phyloP scores from a whole-genome alignment of 345 rosid species.

The Gossypium longicalyx region DNA sequence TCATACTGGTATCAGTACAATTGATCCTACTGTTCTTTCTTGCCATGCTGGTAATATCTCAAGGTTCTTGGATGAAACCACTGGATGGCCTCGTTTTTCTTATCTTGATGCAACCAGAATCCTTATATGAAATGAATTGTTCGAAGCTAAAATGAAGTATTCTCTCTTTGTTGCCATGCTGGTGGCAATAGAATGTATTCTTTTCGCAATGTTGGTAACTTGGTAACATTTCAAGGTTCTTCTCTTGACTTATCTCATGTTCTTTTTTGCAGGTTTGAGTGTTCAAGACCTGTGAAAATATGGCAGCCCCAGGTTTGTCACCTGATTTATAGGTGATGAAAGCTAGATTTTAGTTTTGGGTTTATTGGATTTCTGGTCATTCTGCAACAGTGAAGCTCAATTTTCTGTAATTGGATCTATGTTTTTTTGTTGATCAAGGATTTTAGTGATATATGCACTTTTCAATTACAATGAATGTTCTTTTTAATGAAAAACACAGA shows the following conservation, averaged over 20 bases:
- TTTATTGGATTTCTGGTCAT: conserved; percentile 7
- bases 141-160: not conserved
- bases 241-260: not conserved
- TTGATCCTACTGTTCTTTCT: not conserved
- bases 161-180: not conserved
- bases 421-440: not conserved
- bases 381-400: conserved; percentile 2
- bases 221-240: not conserved
- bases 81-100: not conserved
- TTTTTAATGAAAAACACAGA: too few relatives aligned
- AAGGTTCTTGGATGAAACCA: not conserved
- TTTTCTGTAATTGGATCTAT: conserved; percentile 8
- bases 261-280: conserved; percentile 63
- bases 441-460: not conserved
- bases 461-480: not conserved
- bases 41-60: not conserved
- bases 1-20: not conserved
- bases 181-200: not conserved
- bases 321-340: not conserved
- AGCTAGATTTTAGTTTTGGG: not conserved
- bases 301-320: not conserved
- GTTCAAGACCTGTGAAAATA: conserved; percentile 65
- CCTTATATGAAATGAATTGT: not conserved
- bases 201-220: not conserved
- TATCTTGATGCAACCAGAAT: not conserved